phyloP scores from a whole-genome alignment of 805 yeast genomes.

The Danielia oregonensis region DNA sequence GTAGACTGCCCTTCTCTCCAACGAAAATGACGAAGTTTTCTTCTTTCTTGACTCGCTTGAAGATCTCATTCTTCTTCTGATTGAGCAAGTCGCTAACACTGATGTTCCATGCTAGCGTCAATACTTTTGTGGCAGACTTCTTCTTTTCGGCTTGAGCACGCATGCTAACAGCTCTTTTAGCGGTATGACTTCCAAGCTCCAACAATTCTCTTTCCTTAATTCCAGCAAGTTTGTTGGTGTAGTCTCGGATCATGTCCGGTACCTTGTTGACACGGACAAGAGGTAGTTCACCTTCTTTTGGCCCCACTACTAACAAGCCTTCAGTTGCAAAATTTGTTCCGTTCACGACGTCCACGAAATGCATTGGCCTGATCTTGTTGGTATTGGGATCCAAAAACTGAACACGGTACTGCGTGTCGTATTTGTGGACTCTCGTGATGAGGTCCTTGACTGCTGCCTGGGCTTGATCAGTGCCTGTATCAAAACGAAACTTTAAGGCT shows the following conservation, averaged over 20 bases:
- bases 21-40: constrained; percentile 29
- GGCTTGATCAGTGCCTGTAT: constrained; percentile 25
- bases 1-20: constrained; percentile 18
- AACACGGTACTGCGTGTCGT: constrained; percentile 21
- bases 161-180: constrained; percentile 23
- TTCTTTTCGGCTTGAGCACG: constrained; percentile 33
- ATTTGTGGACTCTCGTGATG: constrained; percentile 19
- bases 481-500: constrained; percentile 17
- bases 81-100: constrained; percentile 47
- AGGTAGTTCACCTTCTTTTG: constrained; percentile 18
- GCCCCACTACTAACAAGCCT: constrained; percentile 23
- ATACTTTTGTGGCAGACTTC: constrained; percentile 40
- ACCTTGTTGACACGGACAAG: constrained; percentile 24
- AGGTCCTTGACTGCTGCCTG: constrained; percentile 23
- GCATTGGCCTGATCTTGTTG: constrained; percentile 18
- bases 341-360: constrained; percentile 33
- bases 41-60: constrained; percentile 42
- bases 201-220: constrained; percentile 28
- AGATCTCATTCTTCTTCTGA: constrained; percentile 52
- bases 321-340: constrained; percentile 20
- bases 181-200: constrained; percentile 30
- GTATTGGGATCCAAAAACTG: constrained; percentile 23
- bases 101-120: constrained; percentile 56
- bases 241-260: constrained; percentile 31
- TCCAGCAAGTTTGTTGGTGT: constrained; percentile 30